Base-by-base conservation (phyloP, 352 stramenopile genomes). In the Globisporangium paroecandrum region DNA sequence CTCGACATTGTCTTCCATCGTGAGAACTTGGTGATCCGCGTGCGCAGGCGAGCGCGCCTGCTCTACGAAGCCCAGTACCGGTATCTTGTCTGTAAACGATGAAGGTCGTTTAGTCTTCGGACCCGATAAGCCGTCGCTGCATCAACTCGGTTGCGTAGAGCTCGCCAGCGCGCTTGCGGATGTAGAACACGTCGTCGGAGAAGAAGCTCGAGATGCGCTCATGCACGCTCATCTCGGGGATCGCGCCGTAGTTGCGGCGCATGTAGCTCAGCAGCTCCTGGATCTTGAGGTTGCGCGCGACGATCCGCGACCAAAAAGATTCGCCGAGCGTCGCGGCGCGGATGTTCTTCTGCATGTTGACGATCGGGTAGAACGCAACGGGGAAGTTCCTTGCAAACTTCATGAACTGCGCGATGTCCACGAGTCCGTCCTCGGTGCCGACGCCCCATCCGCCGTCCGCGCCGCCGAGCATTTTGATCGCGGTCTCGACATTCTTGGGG, bases 291-390 rank as follows among this genome's bases (percentile, higher is more conserved):
- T 87, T 88, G 7, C 81, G 71, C 0, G 70, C 77, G 10, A 81
- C 84, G 36, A 81, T 63, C 4, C 63, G 72, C 18, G 77, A 76
- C 78, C 78, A 86, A 29, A 71, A 77, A 10, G 68, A 64, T 47
- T 83, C 75, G 4, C 79, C 77, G 10, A 87, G 53, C 4, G 79
- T 87, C 15, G 75, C 61, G 2, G 65, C 61, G 12, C 79, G 75
- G 2, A 87, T 68, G 59, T 87, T 87, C 54, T 79, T 83, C 60
- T 87, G 79, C 76, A 83, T 83, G 61, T 87, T 85, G 58, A 83
- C 62, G 62, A 87, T 85, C 43, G 79, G 77, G 51, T 76, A 87
- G 43, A 87, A 85, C 1, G 79, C 79, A 25, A 85, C 77, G 1
- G 75, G 79, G 55, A 85, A 85, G 46, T 74, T 73, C 36, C 76